phyloP scores from a whole-genome alignment of 176 grass and related monocot species.

The Puya raimondii region DNA sequence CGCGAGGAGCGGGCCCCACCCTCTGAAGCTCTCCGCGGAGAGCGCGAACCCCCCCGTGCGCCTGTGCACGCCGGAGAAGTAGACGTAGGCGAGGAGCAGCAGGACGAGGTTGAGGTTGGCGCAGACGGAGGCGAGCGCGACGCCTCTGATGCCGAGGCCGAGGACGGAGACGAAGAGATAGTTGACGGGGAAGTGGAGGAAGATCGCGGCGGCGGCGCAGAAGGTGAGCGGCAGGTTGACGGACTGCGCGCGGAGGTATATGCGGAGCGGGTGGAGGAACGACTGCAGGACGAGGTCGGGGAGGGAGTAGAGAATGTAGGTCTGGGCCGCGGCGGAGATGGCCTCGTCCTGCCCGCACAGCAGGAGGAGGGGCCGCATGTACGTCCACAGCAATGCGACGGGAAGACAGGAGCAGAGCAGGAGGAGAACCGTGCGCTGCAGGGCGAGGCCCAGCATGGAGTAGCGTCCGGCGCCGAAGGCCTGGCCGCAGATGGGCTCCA shows the following conservation, averaged over 20 bases:
- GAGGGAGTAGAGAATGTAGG: conserved; percentile 63
- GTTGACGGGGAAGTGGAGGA: conserved; percentile 66
- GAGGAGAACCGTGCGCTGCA: conserved; percentile 67
- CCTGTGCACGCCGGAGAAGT: conserved; percentile 52
- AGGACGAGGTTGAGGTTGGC: conserved; percentile 81
- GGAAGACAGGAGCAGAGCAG: conserved; percentile 54
- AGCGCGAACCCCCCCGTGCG: conserved; percentile 55
- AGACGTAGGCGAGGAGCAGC: conserved; percentile 56
- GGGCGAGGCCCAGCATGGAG: conserved; percentile 53
- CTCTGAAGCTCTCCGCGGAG: conserved; percentile 38
- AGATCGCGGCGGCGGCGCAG: conserved; percentile 53
- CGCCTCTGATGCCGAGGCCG: conserved; percentile 52
- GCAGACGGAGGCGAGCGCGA: conserved; percentile 59
- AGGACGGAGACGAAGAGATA: conserved; percentile 60
- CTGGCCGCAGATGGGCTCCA: conserved; percentile 96
- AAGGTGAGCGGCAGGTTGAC: conserved; percentile 70
- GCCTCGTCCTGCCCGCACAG: conserved; percentile 63
- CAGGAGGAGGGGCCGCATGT: conserved; percentile 73
- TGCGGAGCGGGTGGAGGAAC: conserved; percentile 82
- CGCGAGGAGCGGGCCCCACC: conserved; percentile 42
- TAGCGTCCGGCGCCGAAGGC: conserved; percentile 65
- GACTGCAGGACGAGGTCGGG: conserved; percentile 89
- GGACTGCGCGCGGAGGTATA: conserved; percentile 85
- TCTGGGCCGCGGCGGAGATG: conserved; percentile 48
- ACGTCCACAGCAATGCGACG: conserved; percentile 56